Conservation (phyloP, 2,329 filamentous ascomycete species). For the Clonostachys sp. region DNA sequence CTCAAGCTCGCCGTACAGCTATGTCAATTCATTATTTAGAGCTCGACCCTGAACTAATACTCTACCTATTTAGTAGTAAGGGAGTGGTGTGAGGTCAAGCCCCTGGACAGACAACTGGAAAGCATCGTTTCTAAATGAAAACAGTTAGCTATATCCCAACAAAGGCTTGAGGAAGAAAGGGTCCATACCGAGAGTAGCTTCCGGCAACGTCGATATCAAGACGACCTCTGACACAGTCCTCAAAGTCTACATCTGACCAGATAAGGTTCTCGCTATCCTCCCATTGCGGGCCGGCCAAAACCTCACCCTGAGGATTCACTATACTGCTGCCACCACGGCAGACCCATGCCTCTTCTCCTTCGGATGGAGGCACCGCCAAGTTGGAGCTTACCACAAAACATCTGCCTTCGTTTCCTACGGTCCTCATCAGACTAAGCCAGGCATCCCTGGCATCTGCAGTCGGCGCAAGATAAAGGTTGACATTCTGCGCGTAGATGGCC, state of each 20-base stretch:
- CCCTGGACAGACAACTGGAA: slow-evolving; percentile 58
- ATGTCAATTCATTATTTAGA: no score
- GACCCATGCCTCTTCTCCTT: slow-evolving; percentile 43
- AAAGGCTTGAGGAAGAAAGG: slow-evolving; percentile 28
- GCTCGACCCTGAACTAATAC: no score
- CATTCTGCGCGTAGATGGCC: slow-evolving; percentile 80
- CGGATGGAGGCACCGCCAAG: slow-evolving; percentile 55
- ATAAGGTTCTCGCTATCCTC: slow-evolving; percentile 67
- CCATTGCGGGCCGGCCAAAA: slow-evolving; percentile 79
- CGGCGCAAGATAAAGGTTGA: slow-evolving; percentile 87
- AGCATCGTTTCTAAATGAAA: slow-evolving; percentile 39
- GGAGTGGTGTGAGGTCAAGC: slow-evolving; percentile 51
- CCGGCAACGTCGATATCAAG: slow-evolving; percentile 82
- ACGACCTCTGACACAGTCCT: slow-evolving; percentile 78
- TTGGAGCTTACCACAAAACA: slow-evolving; percentile 85
- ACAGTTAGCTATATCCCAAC: no score
- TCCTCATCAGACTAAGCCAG: slow-evolving; percentile 78
- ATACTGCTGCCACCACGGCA: slow-evolving; percentile 81
- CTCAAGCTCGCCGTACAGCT: no score
- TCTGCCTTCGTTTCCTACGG: slow-evolving; percentile 74
- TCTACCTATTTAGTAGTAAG: slow-evolving; percentile 26
- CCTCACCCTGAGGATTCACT: slow-evolving; percentile 72
- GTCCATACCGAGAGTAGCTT: slow-evolving; percentile 73
- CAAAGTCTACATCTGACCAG: slow-evolving; percentile 74
- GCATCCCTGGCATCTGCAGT: slow-evolving; percentile 82